These are phyloP conservation scores for Hemisphaericaspora lyxosophila DNA, from an alignment of 1,139 yeast genomes.

Conservation along the genomic window DNA sequence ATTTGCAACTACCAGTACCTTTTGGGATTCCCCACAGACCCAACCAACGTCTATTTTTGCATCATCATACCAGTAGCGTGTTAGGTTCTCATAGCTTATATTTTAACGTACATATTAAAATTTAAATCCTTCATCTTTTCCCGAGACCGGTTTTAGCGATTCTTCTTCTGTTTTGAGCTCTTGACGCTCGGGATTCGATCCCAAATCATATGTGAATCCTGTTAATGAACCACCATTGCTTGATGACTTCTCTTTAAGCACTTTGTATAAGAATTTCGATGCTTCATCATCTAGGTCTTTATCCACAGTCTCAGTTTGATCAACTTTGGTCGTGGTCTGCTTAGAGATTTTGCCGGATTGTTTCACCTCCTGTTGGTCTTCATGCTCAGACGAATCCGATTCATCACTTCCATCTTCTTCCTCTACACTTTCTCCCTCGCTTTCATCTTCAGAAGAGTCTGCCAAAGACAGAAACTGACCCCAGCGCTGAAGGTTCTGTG, in stretches of 20 bases:
- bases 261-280: conserved; percentile 9
- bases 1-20: no score
- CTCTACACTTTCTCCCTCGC: conserved; percentile 25
- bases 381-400: conserved; percentile 19
- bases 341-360: conserved; percentile 5
- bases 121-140: conserved; percentile 13
- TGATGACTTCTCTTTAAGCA: conserved; percentile 10
- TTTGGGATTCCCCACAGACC: no score
- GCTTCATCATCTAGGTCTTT: conserved; percentile 7
- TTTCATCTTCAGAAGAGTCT: conserved; percentile 36
- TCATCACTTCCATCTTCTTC: conserved; percentile 22
- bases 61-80: no score
- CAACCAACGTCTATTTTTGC: no score
- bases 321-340: conserved; percentile 5
- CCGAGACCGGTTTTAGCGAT: neutral
- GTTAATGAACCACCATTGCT: conserved; percentile 4
- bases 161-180: neutral
- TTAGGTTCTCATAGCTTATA: conserved; percentile 4
- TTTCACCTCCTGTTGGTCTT: conserved; percentile 14
- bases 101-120: conserved; percentile 9
- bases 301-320: conserved; percentile 8
- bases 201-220: conserved; percentile 6
- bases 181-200: neutral
- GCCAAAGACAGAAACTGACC: conserved; percentile 40
- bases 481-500: conserved; percentile 29